Evolutionary conservation across 2,329 filamentous ascomycete species (phyloP).

Genomic region (Xylariaceae sp.): DNA sequence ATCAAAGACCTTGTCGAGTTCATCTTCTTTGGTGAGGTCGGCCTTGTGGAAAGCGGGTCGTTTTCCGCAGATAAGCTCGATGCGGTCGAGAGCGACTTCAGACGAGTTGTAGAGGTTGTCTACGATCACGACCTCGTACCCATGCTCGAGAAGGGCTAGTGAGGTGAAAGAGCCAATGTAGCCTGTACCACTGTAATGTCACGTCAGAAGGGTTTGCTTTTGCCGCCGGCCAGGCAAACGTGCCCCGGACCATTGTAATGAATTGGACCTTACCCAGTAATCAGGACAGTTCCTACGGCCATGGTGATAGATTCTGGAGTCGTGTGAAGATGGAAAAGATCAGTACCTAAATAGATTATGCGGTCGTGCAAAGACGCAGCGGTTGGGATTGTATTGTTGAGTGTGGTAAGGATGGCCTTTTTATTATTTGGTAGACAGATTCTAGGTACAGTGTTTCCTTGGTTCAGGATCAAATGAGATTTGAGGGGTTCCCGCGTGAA

Average conservation of each 20-base stretch:
- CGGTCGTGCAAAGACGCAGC: slow-evolving; percentile 4
- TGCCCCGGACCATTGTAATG: background rate
- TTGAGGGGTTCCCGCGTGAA: slow-evolving; percentile 6
- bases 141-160: slow-evolving; percentile 85
- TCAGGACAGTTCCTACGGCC: slow-evolving; percentile 81
- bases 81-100: slow-evolving; percentile 84
- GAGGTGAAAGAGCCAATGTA: slow-evolving; percentile 99
- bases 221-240: background rate
- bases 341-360: background rate
- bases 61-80: slow-evolving; percentile 89
- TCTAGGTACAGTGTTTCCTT: too few relatives aligned
- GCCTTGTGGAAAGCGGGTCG: slow-evolving; percentile 78
- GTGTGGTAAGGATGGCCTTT: too few relatives aligned
- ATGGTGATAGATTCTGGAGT: slow-evolving; percentile 42
- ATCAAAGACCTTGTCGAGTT: slow-evolving; percentile 79
- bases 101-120: slow-evolving; percentile 98
- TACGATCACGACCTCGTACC: slow-evolving; percentile 93
- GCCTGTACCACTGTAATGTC: slow-evolving; percentile 73
- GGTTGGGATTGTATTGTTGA: too few relatives aligned
- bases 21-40: slow-evolving; percentile 83
- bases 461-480: slow-evolving; percentile 1
- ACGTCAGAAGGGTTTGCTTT: background rate
- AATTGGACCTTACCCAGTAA: slow-evolving; percentile 70
- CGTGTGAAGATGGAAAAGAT: background rate
- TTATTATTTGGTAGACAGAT: too few relatives aligned